These are phyloP conservation scores for Termitomyces eurrhizus DNA, from an alignment of 768 basidiomycete species.

Conservation along the genomic window DNA sequence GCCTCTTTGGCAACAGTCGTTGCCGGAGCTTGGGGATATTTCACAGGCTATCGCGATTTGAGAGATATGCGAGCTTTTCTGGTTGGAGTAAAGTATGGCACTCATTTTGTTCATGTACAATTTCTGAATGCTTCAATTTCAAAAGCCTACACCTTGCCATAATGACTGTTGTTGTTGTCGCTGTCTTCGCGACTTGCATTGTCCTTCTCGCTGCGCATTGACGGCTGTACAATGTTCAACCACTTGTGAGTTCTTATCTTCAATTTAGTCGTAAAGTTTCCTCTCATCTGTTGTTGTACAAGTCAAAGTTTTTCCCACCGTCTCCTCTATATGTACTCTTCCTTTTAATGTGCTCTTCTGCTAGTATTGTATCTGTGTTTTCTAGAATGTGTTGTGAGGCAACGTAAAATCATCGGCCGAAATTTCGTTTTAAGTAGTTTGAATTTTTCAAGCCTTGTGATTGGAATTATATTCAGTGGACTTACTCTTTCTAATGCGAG, in stretches of 20 bases:
- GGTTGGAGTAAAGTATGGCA: conserved; percentile 48
- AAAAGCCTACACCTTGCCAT: conserved; percentile 48
- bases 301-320: background rate
- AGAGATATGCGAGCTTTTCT: conserved; percentile 58
- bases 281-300: background rate
- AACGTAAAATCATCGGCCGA: background rate
- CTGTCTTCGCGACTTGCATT: conserved; percentile 51
- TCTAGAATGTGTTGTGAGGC: background rate
- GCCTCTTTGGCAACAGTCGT: conserved; percentile 51
- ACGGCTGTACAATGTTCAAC: background rate
- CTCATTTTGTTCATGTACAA: background rate
- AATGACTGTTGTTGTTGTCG: conserved; percentile 43
- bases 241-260: background rate
- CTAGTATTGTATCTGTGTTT: background rate
- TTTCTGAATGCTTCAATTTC: background rate
- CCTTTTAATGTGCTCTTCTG: background rate
- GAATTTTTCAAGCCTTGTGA: background rate
- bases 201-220: conserved; percentile 37
- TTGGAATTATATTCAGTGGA: background rate
- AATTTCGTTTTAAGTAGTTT: background rate
- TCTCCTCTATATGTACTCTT: background rate
- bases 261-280: background rate
- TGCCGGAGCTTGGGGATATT: conserved; percentile 67
- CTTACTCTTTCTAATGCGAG: background rate
- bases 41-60: conserved; percentile 52